Base-by-base conservation (phyloP, 345 rosid species). In the Anastatica hierochuntica region DNA sequence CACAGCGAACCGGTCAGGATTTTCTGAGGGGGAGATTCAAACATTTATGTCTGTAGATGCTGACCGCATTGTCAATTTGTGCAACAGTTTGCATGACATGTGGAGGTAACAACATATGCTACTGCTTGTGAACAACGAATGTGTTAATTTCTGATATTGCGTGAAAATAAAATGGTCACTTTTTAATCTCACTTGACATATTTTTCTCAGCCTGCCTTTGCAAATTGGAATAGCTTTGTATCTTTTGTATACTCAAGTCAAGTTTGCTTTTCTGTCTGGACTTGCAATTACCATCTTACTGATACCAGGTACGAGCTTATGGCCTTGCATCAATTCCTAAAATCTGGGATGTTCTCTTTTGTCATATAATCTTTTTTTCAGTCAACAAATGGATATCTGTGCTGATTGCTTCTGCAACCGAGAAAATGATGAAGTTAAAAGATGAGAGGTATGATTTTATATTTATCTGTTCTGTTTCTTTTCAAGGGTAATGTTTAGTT, bases 31-130 rank as follows among this genome's bases (percentile, higher is more conserved):
- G 10, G 97, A 90, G 79, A 80, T 90, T 75, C 97, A 90, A 74
- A 90, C 97, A 43, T 90, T 90, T 69, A 86, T 90, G 97, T 90
- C 95, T 4, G 74, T 90, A 60, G 97, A 86, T 80, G 88, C 90
- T 69, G 97, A 90, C 74, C 80, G 88, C 63, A 82, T 81, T 43
- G 83, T 82, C 55, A 90, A 90, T 51, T 70, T 90, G 67, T 77
- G 88, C 41, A 84, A 86, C 76, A 86, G 95, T 72, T 82, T 90
- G 63, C 95, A 90, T 80, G 95, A 86, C 51, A 58, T 77, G 60
- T 90, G 97, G 95, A 86, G 95, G 97, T 90, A 76, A 81, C 51
- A 48, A 17, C 38, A 53, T 49, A n/a, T n/a, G n/a, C n/a, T n/a
- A n/a, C 38, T 60, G 12, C 38, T 53, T 63, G 7, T 64, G 27